phyloP scores from a whole-genome alignment of 257 asterid genomes.

The Cynanchum wilfordii region DNA sequence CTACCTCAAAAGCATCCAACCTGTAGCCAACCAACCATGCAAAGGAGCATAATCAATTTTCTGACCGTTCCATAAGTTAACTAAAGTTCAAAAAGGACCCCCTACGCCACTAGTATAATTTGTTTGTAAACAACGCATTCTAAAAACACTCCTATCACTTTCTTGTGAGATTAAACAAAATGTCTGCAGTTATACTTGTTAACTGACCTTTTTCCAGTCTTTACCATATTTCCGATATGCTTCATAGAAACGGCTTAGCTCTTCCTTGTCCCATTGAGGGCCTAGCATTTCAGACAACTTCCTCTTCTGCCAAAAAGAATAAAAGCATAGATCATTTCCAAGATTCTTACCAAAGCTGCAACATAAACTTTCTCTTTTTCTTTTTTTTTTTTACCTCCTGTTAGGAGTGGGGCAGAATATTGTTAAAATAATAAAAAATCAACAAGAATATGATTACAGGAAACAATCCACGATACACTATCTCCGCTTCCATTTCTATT shows the following conservation, averaged over 20 bases:
- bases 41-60: neutral
- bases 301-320: slow-evolving; percentile 57
- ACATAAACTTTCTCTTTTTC: neutral
- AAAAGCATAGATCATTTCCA: neutral
- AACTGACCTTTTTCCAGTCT: slow-evolving; percentile 90
- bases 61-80: neutral
- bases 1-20: neutral
- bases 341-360: neutral
- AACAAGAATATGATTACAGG: neutral
- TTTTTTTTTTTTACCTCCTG: too few relatives aligned
- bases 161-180: neutral
- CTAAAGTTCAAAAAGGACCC: neutral
- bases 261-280: slow-evolving; percentile 76
- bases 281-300: slow-evolving; percentile 82
- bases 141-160: neutral
- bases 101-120: neutral
- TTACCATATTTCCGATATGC: slow-evolving; percentile 75
- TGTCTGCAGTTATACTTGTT: neutral
- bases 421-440: neutral
- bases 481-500: neutral
- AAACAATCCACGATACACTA: neutral
- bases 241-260: slow-evolving; percentile 73
- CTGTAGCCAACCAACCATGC: neutral
- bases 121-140: neutral
- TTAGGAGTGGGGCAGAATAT: neutral